Percentiles rank a stretch among this genome's conserved stretches.
Evolutionary conservation across 371 early-diverging fungal genomes (phyloP).

Genomic region (Mucor mucedo): DNA sequence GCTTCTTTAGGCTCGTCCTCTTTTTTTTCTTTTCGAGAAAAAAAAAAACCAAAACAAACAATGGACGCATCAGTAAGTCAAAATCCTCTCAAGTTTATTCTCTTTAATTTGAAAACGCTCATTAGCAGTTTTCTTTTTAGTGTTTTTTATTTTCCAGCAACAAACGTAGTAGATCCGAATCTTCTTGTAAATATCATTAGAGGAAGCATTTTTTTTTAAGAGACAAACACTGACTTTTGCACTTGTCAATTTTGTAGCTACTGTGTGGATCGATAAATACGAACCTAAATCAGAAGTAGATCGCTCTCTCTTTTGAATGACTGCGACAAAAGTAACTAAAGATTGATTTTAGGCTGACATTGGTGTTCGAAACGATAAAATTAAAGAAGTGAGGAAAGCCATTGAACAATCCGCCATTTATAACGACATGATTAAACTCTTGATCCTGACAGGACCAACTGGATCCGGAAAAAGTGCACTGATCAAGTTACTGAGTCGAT

Average conservation of each 20-base stretch:
- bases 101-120: too few species aligned
- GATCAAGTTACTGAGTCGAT: slow-evolving; percentile 29
- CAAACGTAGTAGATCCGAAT: too few species aligned
- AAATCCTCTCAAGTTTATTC: too few species aligned
- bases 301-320: not conserved
- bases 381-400: slow-evolving; percentile 23
- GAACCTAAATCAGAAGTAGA: slow-evolving; percentile 31
- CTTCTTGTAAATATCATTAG: too few species aligned
- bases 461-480: slow-evolving; percentile 51
- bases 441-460: slow-evolving; percentile 41
- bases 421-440: slow-evolving; percentile 18
- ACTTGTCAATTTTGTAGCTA: not conserved
- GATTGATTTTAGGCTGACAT: slow-evolving; percentile 23
- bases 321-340: not conserved
- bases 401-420: slow-evolving; percentile 20
- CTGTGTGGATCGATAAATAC: slow-evolving; percentile 41
- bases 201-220: too few species aligned
- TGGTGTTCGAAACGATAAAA: slow-evolving; percentile 25
- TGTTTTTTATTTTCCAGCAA: too few species aligned
- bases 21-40: too few species aligned
- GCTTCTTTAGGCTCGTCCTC: too few species aligned
- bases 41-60: too few species aligned
- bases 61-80: too few species aligned
- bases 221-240: too few species aligned
- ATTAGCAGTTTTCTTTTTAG: too few species aligned